A percentile compares a stretch with the other conserved stretches of the same genome.
These are phyloP conservation scores for Alopecurus myosuroides DNA, from an alignment of 176 grass and related monocot genomes.

Conservation along the genomic window DNA sequence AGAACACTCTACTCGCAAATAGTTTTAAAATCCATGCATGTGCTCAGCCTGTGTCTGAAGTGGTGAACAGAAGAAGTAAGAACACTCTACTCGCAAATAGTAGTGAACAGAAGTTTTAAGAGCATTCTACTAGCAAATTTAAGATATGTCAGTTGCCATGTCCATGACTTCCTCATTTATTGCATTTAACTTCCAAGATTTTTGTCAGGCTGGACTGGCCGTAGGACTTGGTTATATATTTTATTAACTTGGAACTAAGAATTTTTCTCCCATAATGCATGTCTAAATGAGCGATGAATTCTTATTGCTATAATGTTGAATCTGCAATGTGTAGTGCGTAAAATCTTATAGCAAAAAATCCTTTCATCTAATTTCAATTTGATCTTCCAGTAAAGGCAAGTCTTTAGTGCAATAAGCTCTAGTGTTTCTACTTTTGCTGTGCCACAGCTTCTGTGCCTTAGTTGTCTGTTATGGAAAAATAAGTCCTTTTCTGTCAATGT, in stretches of 20 bases:
- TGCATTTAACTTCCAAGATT: not conserved
- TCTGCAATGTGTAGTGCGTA: not conserved
- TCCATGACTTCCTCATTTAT: not conserved
- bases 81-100: not conserved
- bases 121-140: not conserved
- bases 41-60: not conserved
- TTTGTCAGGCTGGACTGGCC: not conserved
- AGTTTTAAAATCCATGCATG: constrained; percentile 4
- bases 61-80: constrained; percentile 1
- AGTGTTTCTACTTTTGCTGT: not conserved
- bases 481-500: not conserved
- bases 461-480: not conserved
- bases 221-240: constrained; percentile 13
- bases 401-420: not conserved
- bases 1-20: not conserved
- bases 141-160: not conserved
- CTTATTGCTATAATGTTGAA: not conserved
- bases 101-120: not conserved
- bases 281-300: not conserved
- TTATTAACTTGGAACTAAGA: not conserved
- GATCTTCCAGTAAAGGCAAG: not conserved
- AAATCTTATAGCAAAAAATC: not conserved
- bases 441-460: not conserved
- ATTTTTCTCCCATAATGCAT: not conserved
- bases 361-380: constrained; percentile 12